These are phyloP conservation scores for Adansonia rubrostipa DNA, from an alignment of 441 rosid species.

Conservation along the genomic window DNA sequence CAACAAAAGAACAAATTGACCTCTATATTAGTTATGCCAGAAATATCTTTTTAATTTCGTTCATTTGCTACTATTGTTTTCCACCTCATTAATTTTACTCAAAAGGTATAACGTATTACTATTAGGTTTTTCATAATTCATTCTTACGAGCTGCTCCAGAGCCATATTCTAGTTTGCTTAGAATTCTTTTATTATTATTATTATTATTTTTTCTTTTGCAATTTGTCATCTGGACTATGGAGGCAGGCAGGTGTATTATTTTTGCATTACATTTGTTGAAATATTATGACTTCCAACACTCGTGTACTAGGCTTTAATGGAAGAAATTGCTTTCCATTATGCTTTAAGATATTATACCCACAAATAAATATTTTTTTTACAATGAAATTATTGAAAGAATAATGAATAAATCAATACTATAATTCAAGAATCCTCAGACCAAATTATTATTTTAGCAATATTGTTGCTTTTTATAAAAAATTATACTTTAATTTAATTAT, in stretches of 20 bases:
- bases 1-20: too few relatives aligned
- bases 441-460: too few relatives aligned
- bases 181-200: too few relatives aligned
- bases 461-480: too few relatives aligned
- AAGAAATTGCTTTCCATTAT: not conserved
- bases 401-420: too few relatives aligned
- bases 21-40: not conserved
- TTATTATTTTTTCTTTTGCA: too few relatives aligned
- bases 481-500: too few relatives aligned
- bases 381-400: too few relatives aligned
- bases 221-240: not conserved
- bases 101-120: not conserved
- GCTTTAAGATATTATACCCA: too few relatives aligned
- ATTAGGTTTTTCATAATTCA: not conserved
- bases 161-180: not conserved
- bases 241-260: not conserved
- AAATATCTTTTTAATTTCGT: slow-evolving; percentile 20
- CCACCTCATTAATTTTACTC: slow-evolving; percentile 1
- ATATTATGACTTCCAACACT: not conserved
- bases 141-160: not conserved
- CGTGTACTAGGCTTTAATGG: slow-evolving; percentile 9
- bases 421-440: too few relatives aligned
- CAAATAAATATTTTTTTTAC: too few relatives aligned
- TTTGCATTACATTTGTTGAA: not conserved
- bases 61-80: not conserved